phyloP scores from a whole-genome alignment of 768 basidiomycete genomes.

The Pholiota conissans region DNA sequence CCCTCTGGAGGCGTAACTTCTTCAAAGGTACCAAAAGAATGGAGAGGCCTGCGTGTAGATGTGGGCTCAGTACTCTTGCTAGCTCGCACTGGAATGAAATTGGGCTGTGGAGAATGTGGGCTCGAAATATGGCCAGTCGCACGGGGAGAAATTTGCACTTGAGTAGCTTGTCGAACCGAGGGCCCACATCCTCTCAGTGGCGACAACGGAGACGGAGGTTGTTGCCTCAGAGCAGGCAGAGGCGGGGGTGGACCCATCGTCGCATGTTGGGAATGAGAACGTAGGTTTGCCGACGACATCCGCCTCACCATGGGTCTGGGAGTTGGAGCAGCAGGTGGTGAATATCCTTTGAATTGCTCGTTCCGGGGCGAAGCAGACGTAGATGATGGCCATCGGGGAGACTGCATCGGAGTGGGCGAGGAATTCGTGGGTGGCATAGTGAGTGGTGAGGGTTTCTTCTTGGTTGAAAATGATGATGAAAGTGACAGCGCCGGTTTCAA shows the following conservation, averaged over 20 bases:
- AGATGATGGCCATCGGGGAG: conserved; percentile 7
- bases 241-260: conserved; percentile 10
- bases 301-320: conserved; percentile 12
- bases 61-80: not conserved
- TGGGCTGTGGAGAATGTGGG: not conserved
- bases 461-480: conserved; percentile 4
- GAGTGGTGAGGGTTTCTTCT: conserved; percentile 31
- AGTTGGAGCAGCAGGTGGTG: conserved; percentile 1
- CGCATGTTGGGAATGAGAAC: conserved; percentile 4
- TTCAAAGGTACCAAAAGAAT: not conserved
- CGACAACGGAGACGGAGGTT: conserved; percentile 14
- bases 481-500: conserved; percentile 20
- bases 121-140: not conserved
- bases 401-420: conserved; percentile 17
- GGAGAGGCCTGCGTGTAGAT: not conserved
- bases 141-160: not conserved
- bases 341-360: conserved; percentile 1
- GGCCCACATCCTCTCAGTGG: not conserved
- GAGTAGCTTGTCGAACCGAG: not conserved
- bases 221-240: conserved; percentile 4
- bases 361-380: conserved; percentile 1
- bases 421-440: conserved; percentile 22
- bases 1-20: not conserved
- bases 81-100: not conserved
- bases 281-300: conserved; percentile 19